These are phyloP conservation scores for Aspergillus biplanus DNA, from an alignment of 495 filamentous ascomycete genomes.

Conservation along the genomic window DNA sequence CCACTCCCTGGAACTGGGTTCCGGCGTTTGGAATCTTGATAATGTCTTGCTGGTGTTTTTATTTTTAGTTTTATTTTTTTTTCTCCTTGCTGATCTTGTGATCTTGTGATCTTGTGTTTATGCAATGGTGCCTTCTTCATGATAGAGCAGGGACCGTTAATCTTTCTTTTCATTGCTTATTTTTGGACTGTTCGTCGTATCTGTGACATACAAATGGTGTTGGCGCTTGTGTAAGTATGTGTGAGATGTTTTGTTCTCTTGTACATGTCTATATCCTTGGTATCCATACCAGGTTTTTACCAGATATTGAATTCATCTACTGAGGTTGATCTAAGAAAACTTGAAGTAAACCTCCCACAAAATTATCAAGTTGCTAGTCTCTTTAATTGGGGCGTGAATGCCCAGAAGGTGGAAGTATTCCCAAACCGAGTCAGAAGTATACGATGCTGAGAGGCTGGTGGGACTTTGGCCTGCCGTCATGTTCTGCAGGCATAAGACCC, in stretches of 20 bases:
- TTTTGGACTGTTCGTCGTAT: slow-evolving; percentile 18
- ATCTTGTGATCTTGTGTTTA: slow-evolving; percentile 21
- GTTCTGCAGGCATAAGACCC: too few species aligned
- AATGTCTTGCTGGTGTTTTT: slow-evolving; percentile 20
- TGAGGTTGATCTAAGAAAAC: too few species aligned
- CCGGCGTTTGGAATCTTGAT: slow-evolving; percentile 17
- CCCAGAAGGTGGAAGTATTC: too few species aligned
- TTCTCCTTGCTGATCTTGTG: slow-evolving; percentile 12
- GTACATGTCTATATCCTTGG: slow-evolving; percentile 17
- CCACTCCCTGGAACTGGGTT: slow-evolving; percentile 18
- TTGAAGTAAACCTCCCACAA: too few species aligned
- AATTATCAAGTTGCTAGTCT: background rate
- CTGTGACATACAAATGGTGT: slow-evolving; percentile 22
- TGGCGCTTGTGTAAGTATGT: slow-evolving; percentile 20
- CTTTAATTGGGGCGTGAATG: too few species aligned
- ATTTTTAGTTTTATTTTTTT: slow-evolving; percentile 6
- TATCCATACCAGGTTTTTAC: background rate
- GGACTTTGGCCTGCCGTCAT: too few species aligned
- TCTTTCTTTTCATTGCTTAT: slow-evolving; percentile 21
- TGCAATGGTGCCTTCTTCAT: slow-evolving; percentile 14
- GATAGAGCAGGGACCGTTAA: slow-evolving; percentile 9
- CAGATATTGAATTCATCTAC: background rate
- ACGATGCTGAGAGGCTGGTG: too few species aligned
- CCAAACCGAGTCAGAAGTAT: too few species aligned
- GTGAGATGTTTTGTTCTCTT: slow-evolving; percentile 16